These are phyloP conservation scores for Ceratocystiopsis minuta DNA, from an alignment of 2,329 filamentous ascomycete species.

Conservation along the genomic window DNA sequence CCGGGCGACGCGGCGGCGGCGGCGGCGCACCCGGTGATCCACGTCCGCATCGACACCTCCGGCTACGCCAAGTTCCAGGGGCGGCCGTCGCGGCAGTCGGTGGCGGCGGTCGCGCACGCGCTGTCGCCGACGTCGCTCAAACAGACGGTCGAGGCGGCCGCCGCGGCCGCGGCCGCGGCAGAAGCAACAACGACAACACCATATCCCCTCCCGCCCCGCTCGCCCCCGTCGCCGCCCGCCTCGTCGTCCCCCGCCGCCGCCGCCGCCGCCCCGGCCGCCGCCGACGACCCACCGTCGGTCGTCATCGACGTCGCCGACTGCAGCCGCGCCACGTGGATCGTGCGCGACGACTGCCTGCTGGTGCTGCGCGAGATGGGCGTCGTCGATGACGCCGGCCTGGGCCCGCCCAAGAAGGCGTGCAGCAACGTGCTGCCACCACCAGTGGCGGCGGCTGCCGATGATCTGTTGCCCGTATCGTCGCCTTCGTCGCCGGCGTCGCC, in stretches of 20 bases:
- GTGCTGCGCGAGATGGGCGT: conserved; percentile 68
- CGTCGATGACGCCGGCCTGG: conserved; percentile 37
- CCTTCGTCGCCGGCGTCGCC: too few relatives aligned
- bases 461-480: too few relatives aligned
- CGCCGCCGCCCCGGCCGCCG: too few relatives aligned
- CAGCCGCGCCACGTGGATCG: conserved; percentile 65
- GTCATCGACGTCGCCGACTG: conserved; percentile 53
- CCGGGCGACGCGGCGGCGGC: conserved; percentile 7
- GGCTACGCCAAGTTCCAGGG: conserved; percentile 38
- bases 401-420: conserved; percentile 15
- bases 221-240: background rate
- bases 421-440: conserved; percentile 1
- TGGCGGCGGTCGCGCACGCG: too few relatives aligned
- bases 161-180: background rate
- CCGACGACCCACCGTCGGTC: conserved; percentile 17
- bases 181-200: conserved; percentile 89
- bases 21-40: conserved; percentile 23
- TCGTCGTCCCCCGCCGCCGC: background rate
- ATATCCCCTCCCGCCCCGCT: too few relatives aligned
- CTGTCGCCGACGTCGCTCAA: too few relatives aligned
- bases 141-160: too few relatives aligned
- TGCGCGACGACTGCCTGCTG: conserved; percentile 63
- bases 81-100: too few relatives aligned
- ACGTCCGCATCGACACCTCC: conserved; percentile 33
- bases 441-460: too few relatives aligned